Evolutionary conservation across 1,284 basidiomycete species (phyloP), one percentile per base, ranked within the genome.

Genomic region (Cystobasidium sp.): DNA sequence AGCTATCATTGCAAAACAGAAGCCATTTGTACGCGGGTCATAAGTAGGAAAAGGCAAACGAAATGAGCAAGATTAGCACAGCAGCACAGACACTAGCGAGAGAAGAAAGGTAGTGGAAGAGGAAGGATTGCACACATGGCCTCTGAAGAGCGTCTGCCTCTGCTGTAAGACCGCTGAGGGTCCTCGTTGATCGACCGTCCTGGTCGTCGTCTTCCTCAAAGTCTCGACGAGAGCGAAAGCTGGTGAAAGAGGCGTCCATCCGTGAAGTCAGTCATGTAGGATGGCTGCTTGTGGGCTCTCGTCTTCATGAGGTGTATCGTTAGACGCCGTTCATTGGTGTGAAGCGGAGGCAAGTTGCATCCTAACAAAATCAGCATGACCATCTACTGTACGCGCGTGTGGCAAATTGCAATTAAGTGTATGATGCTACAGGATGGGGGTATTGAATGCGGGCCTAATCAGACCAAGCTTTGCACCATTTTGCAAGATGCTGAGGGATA

Each of bases 381-480:
- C 14, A n/a, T 49, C 46, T 49, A 47, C 46, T 9, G 18, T 9
- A 49, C n/a, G 12, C 46, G n/a, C 46, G 46, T 49, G 46, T 14
- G 12, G 46, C 14, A n/a, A n/a, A n/a, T n/a, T n/a, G n/a, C n/a
- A n/a, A n/a, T n/a, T n/a, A n/a, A n/a, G n/a, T n/a, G n/a, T n/a
- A n/a, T n/a, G n/a, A 31, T 31, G 31, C 31, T 31, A 31, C 31
- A 31, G 31, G 31, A 31, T 31, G 31, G 5, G 31, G 31, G 31
- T 31, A 31, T 31, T 5, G 31, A 31, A 2, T 31, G 31, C 31
- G 31, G 31, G 5, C 31, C 39, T 53, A 78, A 18, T 66, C 78
- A 10, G 74, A 58, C 77, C 76, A 78, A 49, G 76, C 75, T 68
- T 78, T 78, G 62, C 65, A 73, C 78, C 78, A 79, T 68, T 76